Conservation (phyloP, 2,329 filamentous ascomycete species). For the Aspergillus sp. region DNA sequence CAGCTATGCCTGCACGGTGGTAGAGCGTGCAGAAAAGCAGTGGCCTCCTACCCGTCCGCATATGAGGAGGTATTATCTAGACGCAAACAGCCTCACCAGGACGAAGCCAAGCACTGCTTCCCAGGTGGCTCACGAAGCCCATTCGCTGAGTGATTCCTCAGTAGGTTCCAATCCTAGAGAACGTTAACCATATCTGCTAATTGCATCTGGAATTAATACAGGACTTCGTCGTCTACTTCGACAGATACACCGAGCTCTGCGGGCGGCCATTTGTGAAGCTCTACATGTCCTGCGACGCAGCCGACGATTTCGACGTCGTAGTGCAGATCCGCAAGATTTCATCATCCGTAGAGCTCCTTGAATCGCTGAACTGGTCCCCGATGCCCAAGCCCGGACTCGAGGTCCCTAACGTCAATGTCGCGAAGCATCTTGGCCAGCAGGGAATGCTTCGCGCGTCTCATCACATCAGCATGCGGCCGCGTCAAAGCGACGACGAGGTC, state of each 20-base stretch:
- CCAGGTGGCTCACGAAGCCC: neutral
- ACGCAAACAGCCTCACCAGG: neutral
- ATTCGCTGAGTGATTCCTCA: neutral
- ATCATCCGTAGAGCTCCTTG: constrained; percentile 11
- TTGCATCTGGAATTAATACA: neutral
- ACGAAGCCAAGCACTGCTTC: no score
- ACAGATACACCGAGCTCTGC: neutral
- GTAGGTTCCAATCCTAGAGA: neutral
- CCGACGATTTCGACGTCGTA: constrained; percentile 21
- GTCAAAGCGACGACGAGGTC: neutral
- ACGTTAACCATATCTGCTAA: no score
- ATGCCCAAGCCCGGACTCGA: constrained; percentile 10
- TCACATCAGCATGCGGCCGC: neutral
- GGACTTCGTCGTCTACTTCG: neutral
- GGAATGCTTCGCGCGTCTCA: constrained; percentile 24
- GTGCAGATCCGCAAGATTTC: constrained; percentile 23
- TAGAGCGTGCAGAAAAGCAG: neutral
- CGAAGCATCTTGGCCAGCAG: constrained; percentile 21
- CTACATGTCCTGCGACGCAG: constrained; percentile 12
- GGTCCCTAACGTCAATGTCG: constrained; percentile 16
- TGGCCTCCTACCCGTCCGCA: neutral
- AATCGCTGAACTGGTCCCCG: constrained; percentile 16
- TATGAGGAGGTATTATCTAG: neutral
- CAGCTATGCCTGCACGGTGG: neutral
- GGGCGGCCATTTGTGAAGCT: constrained; percentile 12